Evolutionary conservation across 331 rosid species (phyloP), one percentile per base, ranked within the genome.

Genomic region (Pyracantha coccinea): DNA sequence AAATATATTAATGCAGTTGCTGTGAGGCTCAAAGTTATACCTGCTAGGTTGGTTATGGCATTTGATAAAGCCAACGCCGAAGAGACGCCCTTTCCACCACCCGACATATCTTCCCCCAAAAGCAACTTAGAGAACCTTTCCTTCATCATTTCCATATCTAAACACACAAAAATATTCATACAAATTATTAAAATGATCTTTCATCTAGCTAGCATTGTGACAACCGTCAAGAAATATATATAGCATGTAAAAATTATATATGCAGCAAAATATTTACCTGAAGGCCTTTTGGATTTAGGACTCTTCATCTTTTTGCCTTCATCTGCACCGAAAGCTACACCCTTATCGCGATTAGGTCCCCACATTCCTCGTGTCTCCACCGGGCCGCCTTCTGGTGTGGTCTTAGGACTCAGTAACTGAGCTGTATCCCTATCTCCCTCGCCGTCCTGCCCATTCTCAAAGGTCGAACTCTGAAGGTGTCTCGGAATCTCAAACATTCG

Each of bases 101-200:
- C 99, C 16, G 99, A 95, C 97, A 95, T 92, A 73, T 95, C 99
- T 81, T 95, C 99, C 50, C 97, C 99, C 77, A 95, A 64, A 73
- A 95, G 97, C 71, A 95, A 82, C 89, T 90, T 95, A 28, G 93
- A 77, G 85, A 95, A 90, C 81, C 87, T 89, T 66, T 90, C 99
- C 85, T 89, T 92, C 85, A 90, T 81, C 93, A 86, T 23, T 0
- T 95, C 97, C 73, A 78, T 60, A 64, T 95, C 97, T 95, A 83
- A 62, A 61, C 5, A n/a, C 68, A 60, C 47, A 41, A 41, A 69
- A 76, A 16, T 2, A 68, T 45, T 41, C 52, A 12, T 5, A 27
- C 2, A 44, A 19, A n/a, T 54, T 20, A 29, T 55, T 55, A 1
- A 35, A 3, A 38, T 66, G 52, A 50, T 50, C 57, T 17, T 17